Conservation (phyloP, 176 grass and related monocot genomes). For the Carex pumila region DNA sequence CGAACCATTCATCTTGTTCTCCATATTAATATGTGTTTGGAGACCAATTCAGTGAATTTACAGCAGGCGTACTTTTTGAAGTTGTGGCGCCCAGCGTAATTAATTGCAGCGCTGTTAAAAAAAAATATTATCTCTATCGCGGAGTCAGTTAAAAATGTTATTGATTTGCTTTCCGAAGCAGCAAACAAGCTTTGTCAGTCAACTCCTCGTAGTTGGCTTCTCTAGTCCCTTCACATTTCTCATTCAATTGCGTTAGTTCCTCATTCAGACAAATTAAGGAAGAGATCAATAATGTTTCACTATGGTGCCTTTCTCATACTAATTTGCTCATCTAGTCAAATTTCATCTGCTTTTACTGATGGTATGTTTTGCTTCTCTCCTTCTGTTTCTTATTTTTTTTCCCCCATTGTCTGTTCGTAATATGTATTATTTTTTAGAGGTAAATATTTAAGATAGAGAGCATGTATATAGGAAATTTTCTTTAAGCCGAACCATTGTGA, state of each 20-base stretch:
- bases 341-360: not conserved
- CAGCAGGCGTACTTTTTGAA: too few relatives aligned
- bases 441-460: too few relatives aligned
- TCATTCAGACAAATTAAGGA: not conserved
- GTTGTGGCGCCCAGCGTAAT: too few relatives aligned
- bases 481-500: too few relatives aligned
- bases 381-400: not conserved
- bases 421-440: too few relatives aligned
- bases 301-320: not conserved
- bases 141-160: not conserved
- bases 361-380: not conserved
- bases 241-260: not conserved
- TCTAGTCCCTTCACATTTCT: not conserved
- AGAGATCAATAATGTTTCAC: not conserved
- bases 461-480: too few relatives aligned
- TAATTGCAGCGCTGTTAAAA: too few relatives aligned
- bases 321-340: not conserved
- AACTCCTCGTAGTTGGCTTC: not conserved
- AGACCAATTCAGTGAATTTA: too few relatives aligned
- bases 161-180: not conserved
- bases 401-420: not conserved
- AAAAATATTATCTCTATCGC: too few relatives aligned
- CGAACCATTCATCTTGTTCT: too few relatives aligned
- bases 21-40: too few relatives aligned
- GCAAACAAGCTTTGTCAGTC: not conserved